A percentile compares a stretch with the other conserved stretches of the same genome.
phyloP scores from a whole-genome alignment of 2,329 filamentous ascomycete genomes.

The Nakataea oryzae region DNA sequence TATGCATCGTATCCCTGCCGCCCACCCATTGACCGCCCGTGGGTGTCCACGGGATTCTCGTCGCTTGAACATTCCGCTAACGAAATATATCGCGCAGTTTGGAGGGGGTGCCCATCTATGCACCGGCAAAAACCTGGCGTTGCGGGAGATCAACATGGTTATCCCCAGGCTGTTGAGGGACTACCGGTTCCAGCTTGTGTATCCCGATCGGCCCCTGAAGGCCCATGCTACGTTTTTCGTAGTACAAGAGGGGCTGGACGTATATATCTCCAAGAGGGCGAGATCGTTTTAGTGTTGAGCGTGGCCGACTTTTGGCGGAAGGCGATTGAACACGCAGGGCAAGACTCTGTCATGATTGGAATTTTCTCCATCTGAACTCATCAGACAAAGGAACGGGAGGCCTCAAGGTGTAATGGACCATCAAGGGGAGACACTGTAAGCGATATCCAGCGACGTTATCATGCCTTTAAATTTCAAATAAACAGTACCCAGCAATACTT shows the following conservation, averaged over 20 bases:
- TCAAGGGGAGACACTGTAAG: too few relatives aligned
- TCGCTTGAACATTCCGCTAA: conserved; percentile 5
- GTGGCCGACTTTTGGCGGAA: too few relatives aligned
- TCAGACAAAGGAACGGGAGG: too few relatives aligned
- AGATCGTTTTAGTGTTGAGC: background rate
- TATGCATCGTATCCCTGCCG: conserved; percentile 14
- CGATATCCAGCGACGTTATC: too few relatives aligned
- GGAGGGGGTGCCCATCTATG: conserved; percentile 44
- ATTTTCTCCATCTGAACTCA: background rate
- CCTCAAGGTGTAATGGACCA: too few relatives aligned
- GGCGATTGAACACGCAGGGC: too few relatives aligned
- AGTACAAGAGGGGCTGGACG: conserved; percentile 44
- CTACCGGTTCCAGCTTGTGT: conserved; percentile 41
- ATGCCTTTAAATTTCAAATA: too few relatives aligned
- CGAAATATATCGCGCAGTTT: conserved; percentile 25
- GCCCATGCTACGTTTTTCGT: conserved; percentile 51
- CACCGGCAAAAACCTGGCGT: conserved; percentile 42
- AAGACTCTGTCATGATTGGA: background rate
- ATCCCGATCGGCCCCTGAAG: conserved; percentile 35
- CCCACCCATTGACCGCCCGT: too few relatives aligned
- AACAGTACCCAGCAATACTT: too few relatives aligned
- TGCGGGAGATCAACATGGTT: conserved; percentile 50
- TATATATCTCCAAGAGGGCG: conserved; percentile 25
- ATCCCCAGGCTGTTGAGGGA: conserved; percentile 42
- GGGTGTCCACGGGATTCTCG: too few relatives aligned